phyloP scores from a whole-genome alignment of 345 rosid genomes.

The Corchorus capsularis region DNA sequence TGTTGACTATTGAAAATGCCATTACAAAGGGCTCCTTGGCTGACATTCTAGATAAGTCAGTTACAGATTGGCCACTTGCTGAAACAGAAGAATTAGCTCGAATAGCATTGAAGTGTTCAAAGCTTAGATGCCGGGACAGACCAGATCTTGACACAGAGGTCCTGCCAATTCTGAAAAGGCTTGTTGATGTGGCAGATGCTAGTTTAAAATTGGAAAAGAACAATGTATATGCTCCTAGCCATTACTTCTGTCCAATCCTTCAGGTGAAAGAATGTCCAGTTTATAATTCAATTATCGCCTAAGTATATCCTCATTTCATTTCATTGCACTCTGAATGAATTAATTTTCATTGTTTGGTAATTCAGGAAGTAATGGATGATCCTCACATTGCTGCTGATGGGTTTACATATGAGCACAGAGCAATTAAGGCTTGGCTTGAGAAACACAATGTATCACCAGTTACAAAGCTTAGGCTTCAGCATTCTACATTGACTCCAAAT shows the following conservation, averaged over 20 bases:
- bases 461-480: conserved; percentile 58
- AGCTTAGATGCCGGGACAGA: conserved; percentile 85
- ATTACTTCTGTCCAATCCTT: conserved; percentile 81
- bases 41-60: conserved; percentile 59
- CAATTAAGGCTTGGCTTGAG: conserved; percentile 72
- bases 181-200: conserved; percentile 59
- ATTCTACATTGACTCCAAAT: conserved; percentile 56
- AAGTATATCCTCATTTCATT: neutral
- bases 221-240: conserved; percentile 51
- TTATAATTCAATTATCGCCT: neutral
- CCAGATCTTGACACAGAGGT: conserved; percentile 83
- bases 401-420: conserved; percentile 75
- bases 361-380: conserved; percentile 86
- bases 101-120: conserved; percentile 66
- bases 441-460: conserved; percentile 73
- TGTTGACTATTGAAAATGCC: conserved; percentile 60
- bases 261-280: conserved; percentile 47
- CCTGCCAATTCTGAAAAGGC: conserved; percentile 67
- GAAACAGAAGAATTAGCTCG: conserved; percentile 70
- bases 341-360: conserved; percentile 1
- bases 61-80: conserved; percentile 71
- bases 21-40: conserved; percentile 51
- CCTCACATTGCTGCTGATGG: conserved; percentile 92
- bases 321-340: neutral
- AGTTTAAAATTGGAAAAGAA: conserved; percentile 48